A percentile compares a stretch with the other conserved stretches of the same genome.
Evolutionary conservation across 805 yeast species (phyloP).

Genomic region (Ogataea paraovalis): DNA sequence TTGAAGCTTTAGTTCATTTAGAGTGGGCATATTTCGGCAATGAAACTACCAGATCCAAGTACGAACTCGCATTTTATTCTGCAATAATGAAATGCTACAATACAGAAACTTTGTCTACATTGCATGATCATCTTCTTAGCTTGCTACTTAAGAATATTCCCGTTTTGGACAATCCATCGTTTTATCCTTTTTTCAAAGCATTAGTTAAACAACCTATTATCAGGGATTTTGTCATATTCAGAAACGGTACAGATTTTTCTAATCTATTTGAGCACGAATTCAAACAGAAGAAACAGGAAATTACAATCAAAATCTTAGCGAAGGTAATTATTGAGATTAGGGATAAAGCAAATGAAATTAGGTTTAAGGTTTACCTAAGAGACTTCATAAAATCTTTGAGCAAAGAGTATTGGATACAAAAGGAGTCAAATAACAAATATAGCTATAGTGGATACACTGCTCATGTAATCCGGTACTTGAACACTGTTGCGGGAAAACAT

Average conservation of each 20-base stretch:
- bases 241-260: slow-evolving; percentile 19
- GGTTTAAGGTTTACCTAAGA: slow-evolving; percentile 3
- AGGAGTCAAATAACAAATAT: neutral
- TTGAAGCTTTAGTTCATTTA: slow-evolving; percentile 22
- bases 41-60: slow-evolving; percentile 9
- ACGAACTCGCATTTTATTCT: slow-evolving; percentile 24
- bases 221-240: slow-evolving; percentile 14
- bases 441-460: slow-evolving; percentile 14
- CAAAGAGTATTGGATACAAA: slow-evolving; percentile 16
- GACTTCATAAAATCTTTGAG: slow-evolving; percentile 14
- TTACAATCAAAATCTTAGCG: slow-evolving; percentile 21
- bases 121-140: slow-evolving; percentile 10
- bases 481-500: slow-evolving; percentile 18
- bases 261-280: slow-evolving; percentile 15
- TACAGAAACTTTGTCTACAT: slow-evolving; percentile 2
- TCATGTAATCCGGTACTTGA: slow-evolving; percentile 22
- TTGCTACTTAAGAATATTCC: slow-evolving; percentile 20
- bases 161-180: slow-evolving; percentile 6
- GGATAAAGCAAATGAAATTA: neutral
- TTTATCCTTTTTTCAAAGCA: slow-evolving; percentile 14
- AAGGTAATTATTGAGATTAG: slow-evolving; percentile 16
- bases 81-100: slow-evolving; percentile 16
- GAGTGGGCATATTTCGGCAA: slow-evolving; percentile 31
- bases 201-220: slow-evolving; percentile 8
- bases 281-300: slow-evolving; percentile 11